These are phyloP conservation scores for Rugonectria rugulosa DNA, from an alignment of 2,329 filamentous ascomycete genomes.

Conservation along the genomic window DNA sequence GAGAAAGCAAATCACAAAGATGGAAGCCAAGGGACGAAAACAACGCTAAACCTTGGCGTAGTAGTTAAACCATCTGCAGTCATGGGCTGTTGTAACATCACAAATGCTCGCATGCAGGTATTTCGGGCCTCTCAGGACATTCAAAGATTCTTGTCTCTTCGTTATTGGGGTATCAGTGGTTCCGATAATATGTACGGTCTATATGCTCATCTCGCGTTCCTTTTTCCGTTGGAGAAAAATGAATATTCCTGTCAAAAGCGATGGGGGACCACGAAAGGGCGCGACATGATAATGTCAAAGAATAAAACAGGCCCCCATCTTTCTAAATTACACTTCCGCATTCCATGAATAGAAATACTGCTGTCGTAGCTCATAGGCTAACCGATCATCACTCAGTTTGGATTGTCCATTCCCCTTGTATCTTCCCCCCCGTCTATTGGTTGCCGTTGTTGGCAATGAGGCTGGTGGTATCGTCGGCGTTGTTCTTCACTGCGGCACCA, in stretches of 20 bases:
- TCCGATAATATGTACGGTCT: constrained; percentile 22
- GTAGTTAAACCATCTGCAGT: no score
- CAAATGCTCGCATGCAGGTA: no score
- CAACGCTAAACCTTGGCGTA: no score
- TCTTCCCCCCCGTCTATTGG: constrained; percentile 32
- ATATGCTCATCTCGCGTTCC: constrained; percentile 17
- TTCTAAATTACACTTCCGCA: constrained; percentile 37
- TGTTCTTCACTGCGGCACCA: constrained; percentile 53
- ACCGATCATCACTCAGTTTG: constrained; percentile 18
- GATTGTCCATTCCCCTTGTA: background rate
- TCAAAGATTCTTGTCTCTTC: background rate
- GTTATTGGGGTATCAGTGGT: constrained; percentile 3
- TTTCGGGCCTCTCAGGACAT: no score
- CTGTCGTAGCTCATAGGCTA: constrained; percentile 28
- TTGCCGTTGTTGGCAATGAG: constrained; percentile 66
- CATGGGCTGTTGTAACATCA: no score
- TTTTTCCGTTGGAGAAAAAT: constrained; percentile 10
- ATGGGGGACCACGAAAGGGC: constrained; percentile 13
- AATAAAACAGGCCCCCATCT: constrained; percentile 16
- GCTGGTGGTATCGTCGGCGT: constrained; percentile 54
- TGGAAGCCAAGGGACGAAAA: no score
- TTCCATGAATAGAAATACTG: constrained; percentile 29
- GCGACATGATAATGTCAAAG: constrained; percentile 14
- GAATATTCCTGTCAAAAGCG: background rate
- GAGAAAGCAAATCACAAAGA: no score